Evolutionary conservation across 2,329 filamentous ascomycete genomes (phyloP).

Genomic region (Penicillium hesseltinei): DNA sequence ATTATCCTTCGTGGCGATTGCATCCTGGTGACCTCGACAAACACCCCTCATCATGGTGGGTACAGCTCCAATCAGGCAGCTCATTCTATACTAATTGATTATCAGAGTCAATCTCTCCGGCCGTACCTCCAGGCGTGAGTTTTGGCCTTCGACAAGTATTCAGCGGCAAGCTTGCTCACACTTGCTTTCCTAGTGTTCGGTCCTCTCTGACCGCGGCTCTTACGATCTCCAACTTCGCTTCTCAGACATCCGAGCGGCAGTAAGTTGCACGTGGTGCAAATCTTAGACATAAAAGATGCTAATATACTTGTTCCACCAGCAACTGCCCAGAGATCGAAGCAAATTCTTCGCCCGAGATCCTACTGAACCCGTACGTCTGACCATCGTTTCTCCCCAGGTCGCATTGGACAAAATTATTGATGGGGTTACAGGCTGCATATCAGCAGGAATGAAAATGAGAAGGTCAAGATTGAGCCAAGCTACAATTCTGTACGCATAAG

Average conservation of each 20-base stretch:
- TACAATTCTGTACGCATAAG: slow-evolving; percentile 96
- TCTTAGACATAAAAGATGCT: not conserved
- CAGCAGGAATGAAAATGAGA: slow-evolving; percentile 94
- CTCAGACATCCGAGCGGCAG: slow-evolving; percentile 85
- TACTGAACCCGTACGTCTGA: slow-evolving; percentile 67
- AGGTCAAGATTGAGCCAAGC: slow-evolving; percentile 91
- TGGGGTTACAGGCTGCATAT: slow-evolving; percentile 58
- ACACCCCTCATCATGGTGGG: slow-evolving; percentile 30
- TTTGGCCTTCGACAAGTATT: slow-evolving; percentile 73
- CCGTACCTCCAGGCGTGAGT: slow-evolving; percentile 44
- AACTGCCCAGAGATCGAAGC: slow-evolving; percentile 98
- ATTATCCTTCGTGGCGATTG: not conserved
- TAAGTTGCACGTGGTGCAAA: not conserved
- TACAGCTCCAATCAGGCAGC: slow-evolving; percentile 5
- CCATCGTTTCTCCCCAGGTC: not conserved
- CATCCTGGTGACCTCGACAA: not conserved
- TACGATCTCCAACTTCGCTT: slow-evolving; percentile 94
- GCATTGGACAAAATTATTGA: slow-evolving; percentile 5
- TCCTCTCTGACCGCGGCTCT: slow-evolving; percentile 91
- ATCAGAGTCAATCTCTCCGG: slow-evolving; percentile 23
- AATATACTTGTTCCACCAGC: slow-evolving; percentile 42
- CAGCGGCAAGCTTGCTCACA: slow-evolving; percentile 55
- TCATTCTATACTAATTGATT: not conserved
- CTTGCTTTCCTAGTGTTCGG: slow-evolving; percentile 82
- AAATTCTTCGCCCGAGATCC: slow-evolving; percentile 73